Percentiles rank a stretch among this genome's conserved stretches.
Evolutionary conservation across 1,139 yeast genomes (phyloP).

Genomic region (Sugiyamaella novakii): DNA sequence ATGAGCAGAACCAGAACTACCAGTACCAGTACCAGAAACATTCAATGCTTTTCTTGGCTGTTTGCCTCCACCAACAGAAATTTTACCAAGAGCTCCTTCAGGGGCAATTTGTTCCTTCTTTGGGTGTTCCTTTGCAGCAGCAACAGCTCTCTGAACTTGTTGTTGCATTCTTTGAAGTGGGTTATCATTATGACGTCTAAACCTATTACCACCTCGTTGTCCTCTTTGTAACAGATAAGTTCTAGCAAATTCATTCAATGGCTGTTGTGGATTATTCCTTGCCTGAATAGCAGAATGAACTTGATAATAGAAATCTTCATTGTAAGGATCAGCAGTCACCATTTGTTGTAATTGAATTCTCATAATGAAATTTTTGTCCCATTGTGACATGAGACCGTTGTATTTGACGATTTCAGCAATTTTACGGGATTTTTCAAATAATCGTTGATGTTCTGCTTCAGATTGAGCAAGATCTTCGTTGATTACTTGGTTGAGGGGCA

Average conservation of each 20-base stretch:
- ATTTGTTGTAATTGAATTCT: constrained; percentile 93
- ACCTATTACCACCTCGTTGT: constrained; percentile 74
- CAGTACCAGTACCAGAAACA: too few relatives aligned
- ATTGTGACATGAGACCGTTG: constrained; percentile 94
- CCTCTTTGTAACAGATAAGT: constrained; percentile 95
- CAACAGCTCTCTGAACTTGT: constrained; percentile 95
- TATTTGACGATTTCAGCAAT: constrained; percentile 62
- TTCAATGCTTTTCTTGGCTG: constrained; percentile 88
- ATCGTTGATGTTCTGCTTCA: constrained; percentile 40
- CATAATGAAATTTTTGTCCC: constrained; percentile 93
- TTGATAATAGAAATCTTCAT: constrained; percentile 95
- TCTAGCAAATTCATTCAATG: constrained; percentile 73
- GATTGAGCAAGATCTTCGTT: constrained; percentile 41
- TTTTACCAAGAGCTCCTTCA: constrained; percentile 91
- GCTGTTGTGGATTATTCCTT: constrained; percentile 51
- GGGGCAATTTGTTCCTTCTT: constrained; percentile 69
- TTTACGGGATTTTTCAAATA: constrained; percentile 62
- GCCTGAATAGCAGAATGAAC: constrained; percentile 85
- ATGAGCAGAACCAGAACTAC: constrained; percentile 3
- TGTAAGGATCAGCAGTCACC: constrained; percentile 95
- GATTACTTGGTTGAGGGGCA: constrained; percentile 35
- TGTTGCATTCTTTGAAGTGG: constrained; percentile 98
- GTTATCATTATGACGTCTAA: constrained; percentile 69
- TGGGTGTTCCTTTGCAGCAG: constrained; percentile 90
- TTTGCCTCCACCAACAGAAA: constrained; percentile 77